These are phyloP conservation scores for Vaccinium corymbosum DNA, from an alignment of 148 eudicot species.

Conservation along the genomic window DNA sequence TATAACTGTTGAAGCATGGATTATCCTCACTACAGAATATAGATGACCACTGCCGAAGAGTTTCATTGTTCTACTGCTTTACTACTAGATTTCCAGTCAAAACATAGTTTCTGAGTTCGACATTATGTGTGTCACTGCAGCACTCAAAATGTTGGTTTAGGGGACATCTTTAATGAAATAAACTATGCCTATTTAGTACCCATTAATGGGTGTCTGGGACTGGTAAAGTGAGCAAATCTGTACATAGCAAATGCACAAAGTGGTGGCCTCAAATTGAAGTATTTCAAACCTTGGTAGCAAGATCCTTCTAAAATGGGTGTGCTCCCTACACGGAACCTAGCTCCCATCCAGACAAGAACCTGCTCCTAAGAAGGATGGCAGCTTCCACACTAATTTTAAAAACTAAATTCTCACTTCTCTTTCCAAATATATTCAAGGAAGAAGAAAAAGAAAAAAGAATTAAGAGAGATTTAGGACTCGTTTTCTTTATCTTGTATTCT, in stretches of 20 bases:
- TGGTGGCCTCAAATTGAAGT: not conserved
- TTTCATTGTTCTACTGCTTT: not conserved
- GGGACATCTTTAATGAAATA: not conserved
- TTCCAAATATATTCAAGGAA: too few relatives aligned
- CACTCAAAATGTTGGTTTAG: not conserved
- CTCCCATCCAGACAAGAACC: too few relatives aligned
- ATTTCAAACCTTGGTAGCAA: too few relatives aligned
- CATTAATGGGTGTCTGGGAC: not conserved
- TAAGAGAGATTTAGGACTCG: too few relatives aligned
- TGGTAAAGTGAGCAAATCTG: not conserved
- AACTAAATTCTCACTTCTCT: too few relatives aligned
- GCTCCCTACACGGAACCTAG: too few relatives aligned
- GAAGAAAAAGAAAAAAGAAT: too few relatives aligned
- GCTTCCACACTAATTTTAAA: too few relatives aligned
- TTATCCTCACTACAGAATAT: not conserved
- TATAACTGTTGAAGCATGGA: not conserved
- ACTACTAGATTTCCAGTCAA: not conserved
- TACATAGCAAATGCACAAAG: not conserved
- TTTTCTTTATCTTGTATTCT: too few relatives aligned
- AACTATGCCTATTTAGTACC: not conserved
- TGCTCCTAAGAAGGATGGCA: too few relatives aligned
- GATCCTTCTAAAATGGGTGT: too few relatives aligned
- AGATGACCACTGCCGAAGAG: not conserved
- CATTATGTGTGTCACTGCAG: not conserved
- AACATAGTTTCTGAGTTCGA: not conserved